Evolutionary conservation across 179 eudicot species (phyloP).

Genomic region (Gypsophila paniculata): DNA sequence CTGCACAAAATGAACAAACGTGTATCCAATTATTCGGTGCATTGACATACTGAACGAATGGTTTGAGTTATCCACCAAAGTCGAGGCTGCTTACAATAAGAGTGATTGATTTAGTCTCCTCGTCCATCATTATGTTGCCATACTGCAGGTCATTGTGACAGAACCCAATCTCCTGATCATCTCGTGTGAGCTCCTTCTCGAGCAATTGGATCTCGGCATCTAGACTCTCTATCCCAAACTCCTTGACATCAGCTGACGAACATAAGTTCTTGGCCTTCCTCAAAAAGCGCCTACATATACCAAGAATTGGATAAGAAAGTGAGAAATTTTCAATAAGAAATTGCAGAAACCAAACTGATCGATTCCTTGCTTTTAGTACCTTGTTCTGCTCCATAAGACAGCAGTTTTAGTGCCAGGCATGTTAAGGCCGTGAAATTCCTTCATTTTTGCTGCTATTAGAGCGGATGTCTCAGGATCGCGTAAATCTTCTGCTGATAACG

Average conservation of each 20-base stretch:
- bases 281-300: constrained; percentile 32
- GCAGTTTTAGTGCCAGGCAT: constrained; percentile 75
- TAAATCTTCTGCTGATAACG: constrained; percentile 73
- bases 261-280: constrained; percentile 30
- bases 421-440: constrained; percentile 73
- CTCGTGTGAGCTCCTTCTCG: constrained; percentile 43
- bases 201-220: constrained; percentile 44
- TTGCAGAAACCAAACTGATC: neutral
- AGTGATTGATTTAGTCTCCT: constrained; percentile 57
- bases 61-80: neutral
- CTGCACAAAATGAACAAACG: constrained; percentile 26
- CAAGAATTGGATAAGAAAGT: neutral
- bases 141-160: constrained; percentile 93
- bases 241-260: constrained; percentile 27
- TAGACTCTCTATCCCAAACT: constrained; percentile 27
- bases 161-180: constrained; percentile 43
- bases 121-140: constrained; percentile 90
- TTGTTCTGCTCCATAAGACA: constrained; percentile 64
- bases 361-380: constrained; percentile 33
- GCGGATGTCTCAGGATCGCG: constrained; percentile 70
- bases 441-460: constrained; percentile 79
- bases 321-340: neutral
- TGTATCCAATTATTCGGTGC: neutral
- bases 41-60: neutral
- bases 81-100: constrained; percentile 57